Conservation (phyloP, 2,329 filamentous ascomycete species). For the Graphiopsis chlorocephala region DNA sequence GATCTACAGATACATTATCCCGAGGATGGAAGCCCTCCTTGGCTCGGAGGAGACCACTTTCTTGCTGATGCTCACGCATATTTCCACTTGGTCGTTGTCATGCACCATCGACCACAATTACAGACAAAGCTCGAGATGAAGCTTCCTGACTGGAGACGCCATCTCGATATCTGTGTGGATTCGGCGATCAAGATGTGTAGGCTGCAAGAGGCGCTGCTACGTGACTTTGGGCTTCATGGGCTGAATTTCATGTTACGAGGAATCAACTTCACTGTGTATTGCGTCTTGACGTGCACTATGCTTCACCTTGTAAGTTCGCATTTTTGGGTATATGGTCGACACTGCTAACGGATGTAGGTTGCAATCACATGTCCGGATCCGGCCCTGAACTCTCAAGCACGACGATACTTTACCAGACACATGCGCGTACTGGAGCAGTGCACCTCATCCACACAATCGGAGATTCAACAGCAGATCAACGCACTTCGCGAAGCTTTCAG, state of each 20-base stretch:
- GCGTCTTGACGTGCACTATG: slow-evolving; percentile 85
- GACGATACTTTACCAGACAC: slow-evolving; percentile 85
- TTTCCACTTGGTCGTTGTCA: slow-evolving; percentile 78
- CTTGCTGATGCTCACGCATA: slow-evolving; percentile 87
- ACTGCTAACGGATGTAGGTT: slow-evolving; percentile 56
- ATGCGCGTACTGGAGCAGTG: slow-evolving; percentile 92
- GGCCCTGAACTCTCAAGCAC: slow-evolving; percentile 77
- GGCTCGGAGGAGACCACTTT: slow-evolving; percentile 75
- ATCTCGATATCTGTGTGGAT: slow-evolving; percentile 82
- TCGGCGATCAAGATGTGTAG: slow-evolving; percentile 83
- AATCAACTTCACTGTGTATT: slow-evolving; percentile 94
- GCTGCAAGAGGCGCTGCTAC: slow-evolving; percentile 78
- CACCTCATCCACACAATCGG: slow-evolving; percentile 75
- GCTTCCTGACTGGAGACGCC: slow-evolving; percentile 78
- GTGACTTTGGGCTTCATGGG: slow-evolving; percentile 73
- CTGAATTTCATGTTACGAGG: slow-evolving; percentile 90
- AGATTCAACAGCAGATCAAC: slow-evolving; percentile 87
- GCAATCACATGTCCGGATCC: slow-evolving; percentile 91
- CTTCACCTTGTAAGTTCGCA: slow-evolving; percentile 76
- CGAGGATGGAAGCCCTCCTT: slow-evolving; percentile 73
- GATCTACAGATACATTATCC: slow-evolving; percentile 79
- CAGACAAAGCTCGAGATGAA: slow-evolving; percentile 70
- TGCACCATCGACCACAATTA: slow-evolving; percentile 84
- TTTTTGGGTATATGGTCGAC: background rate
- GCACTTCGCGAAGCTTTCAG: slow-evolving; percentile 88